Evolutionary conservation across 2,329 filamentous ascomycete species (phyloP).

Genomic region (Colletotrichum spinosum): DNA sequence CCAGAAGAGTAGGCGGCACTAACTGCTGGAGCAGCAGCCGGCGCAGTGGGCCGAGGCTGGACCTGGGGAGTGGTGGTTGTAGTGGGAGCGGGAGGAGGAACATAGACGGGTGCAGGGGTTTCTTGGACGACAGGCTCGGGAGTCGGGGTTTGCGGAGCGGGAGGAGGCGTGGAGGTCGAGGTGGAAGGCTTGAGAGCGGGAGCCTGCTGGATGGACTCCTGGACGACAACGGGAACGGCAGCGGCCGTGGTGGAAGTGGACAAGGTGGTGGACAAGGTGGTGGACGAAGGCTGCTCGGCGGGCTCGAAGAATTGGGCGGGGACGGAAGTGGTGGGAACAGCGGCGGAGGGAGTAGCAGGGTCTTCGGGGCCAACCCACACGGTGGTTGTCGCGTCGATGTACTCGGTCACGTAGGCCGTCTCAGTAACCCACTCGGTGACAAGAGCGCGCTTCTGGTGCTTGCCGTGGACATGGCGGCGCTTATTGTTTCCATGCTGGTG

Average conservation of each 20-base stretch:
- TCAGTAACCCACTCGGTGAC: slow-evolving; percentile 65
- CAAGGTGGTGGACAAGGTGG: slow-evolving; percentile 26
- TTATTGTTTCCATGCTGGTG: slow-evolving; percentile 51
- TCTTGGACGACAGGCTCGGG: slow-evolving; percentile 34
- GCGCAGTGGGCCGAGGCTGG: slow-evolving; percentile 26
- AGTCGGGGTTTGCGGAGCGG: slow-evolving; percentile 40
- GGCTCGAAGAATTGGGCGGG: slow-evolving; percentile 48
- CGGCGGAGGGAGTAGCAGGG: slow-evolving; percentile 41
- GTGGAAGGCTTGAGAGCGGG: slow-evolving; percentile 32
- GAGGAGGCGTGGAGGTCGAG: slow-evolving; percentile 22
- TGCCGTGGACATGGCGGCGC: slow-evolving; percentile 50
- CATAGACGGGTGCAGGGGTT: slow-evolving; percentile 20
- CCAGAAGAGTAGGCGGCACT: too few relatives aligned
- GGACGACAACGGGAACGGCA: slow-evolving; percentile 5
- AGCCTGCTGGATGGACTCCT: slow-evolving; percentile 22
- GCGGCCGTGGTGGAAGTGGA: slow-evolving; percentile 26
- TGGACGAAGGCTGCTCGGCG: slow-evolving; percentile 29
- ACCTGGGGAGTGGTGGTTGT: slow-evolving; percentile 32
- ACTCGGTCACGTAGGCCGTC: slow-evolving; percentile 58
- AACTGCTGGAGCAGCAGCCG: slow-evolving; percentile 18
- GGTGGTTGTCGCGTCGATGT: slow-evolving; percentile 62
- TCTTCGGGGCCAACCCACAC: slow-evolving; percentile 52
- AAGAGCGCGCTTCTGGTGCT: slow-evolving; percentile 50
- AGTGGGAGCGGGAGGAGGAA: slow-evolving; percentile 18
- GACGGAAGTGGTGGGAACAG: slow-evolving; percentile 40